phyloP scores from a whole-genome alignment of 108 stramenopile genomes.

The Mediolabrus comicus region DNA sequence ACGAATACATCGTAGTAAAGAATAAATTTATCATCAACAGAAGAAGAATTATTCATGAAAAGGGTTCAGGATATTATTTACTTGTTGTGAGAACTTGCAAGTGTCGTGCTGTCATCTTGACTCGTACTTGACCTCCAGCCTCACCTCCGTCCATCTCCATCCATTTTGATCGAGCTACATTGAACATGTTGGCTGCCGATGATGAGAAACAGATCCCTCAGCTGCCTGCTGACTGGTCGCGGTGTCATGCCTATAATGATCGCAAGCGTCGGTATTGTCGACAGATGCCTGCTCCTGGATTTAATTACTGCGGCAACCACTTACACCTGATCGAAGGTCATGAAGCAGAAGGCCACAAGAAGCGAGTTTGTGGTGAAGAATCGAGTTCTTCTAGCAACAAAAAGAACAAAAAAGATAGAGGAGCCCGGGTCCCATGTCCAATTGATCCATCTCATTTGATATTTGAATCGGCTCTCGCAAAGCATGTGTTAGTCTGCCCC shows the following conservation, averaged over 20 bases:
- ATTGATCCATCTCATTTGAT: constrained; percentile 81
- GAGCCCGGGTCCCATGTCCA: constrained; percentile 84
- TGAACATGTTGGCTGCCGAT: too few relatives aligned
- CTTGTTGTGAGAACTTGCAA: too few relatives aligned
- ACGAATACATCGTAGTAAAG: too few relatives aligned
- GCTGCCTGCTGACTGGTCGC: constrained; percentile 63
- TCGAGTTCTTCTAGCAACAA: neutral
- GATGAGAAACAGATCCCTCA: too few relatives aligned
- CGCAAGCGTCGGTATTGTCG: constrained; percentile 67
- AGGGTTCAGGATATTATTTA: too few relatives aligned
- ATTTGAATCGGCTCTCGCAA: constrained; percentile 57
- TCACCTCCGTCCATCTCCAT: too few relatives aligned
- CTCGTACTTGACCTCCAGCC: too few relatives aligned
- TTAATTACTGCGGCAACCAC: constrained; percentile 47
- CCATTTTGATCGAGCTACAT: too few relatives aligned
- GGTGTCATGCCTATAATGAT: constrained; percentile 70
- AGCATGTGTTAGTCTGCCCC: constrained; percentile 74
- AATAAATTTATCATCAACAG: too few relatives aligned
- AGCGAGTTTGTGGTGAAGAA: neutral
- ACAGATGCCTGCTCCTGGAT: constrained; percentile 45
- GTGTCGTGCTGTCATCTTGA: too few relatives aligned
- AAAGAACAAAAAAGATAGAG: constrained; percentile 17
- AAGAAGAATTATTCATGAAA: too few relatives aligned
- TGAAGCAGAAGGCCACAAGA: constrained; percentile 15
- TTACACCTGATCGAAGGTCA: constrained; percentile 33